phyloP scores from a whole-genome alignment of 306 rosid species.

The Styphnolobium japonicum region DNA sequence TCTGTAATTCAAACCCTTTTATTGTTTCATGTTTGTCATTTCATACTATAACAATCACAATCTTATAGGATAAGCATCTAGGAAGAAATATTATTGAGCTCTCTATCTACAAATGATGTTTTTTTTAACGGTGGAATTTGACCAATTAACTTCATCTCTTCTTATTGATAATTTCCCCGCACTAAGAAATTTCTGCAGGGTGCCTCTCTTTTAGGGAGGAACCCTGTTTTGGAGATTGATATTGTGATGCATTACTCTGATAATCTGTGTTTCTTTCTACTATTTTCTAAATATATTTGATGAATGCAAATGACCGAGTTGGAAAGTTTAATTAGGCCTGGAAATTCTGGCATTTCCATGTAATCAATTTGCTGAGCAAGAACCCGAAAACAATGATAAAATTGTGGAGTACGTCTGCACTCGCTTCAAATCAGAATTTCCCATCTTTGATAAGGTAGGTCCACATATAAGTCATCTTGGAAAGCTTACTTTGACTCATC shows the following conservation, averaged over 20 bases:
- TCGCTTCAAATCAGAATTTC: slow-evolving; percentile 83
- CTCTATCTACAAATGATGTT: not conserved
- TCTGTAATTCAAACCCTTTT: not conserved
- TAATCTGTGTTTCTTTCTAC: not conserved
- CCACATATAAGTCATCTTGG: not conserved
- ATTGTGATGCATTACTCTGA: not conserved
- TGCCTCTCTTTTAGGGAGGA: not conserved
- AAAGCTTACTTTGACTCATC: not conserved
- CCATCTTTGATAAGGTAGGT: slow-evolving; percentile 78
- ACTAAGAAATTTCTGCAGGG: not conserved
- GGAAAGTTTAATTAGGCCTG: slow-evolving; percentile 45
- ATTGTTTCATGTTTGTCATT: not conserved
- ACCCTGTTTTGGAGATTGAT: not conserved
- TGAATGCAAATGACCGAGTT: not conserved
- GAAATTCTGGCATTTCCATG: slow-evolving; percentile 91
- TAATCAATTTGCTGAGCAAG: slow-evolving; percentile 80
- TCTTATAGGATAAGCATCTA: not conserved
- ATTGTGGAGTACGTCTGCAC: slow-evolving; percentile 78
- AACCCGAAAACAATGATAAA: slow-evolving; percentile 83
- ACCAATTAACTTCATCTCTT: not conserved
- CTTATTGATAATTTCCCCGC: not conserved
- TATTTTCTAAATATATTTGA: not conserved
- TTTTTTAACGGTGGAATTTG: not conserved
- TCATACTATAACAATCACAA: not conserved
- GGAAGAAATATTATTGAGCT: not conserved